These are phyloP conservation scores for Annulohypoxylon truncatum DNA, from an alignment of 2,329 filamentous ascomycete genomes.

Conservation along the genomic window DNA sequence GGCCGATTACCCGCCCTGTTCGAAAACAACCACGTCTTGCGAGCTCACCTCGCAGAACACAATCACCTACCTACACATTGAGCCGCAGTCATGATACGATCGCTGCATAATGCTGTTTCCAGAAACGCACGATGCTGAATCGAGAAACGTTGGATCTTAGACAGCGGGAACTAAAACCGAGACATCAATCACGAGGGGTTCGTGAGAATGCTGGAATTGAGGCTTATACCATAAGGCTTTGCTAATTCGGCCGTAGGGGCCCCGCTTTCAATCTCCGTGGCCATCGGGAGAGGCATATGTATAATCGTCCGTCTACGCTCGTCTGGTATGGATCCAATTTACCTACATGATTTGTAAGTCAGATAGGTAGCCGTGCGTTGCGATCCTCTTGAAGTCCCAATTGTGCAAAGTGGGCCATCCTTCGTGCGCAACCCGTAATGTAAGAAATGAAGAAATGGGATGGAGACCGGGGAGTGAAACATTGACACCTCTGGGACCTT, in stretches of 20 bases:
- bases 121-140: background rate
- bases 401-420: background rate
- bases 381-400: background rate
- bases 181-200: background rate
- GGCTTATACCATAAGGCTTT: background rate
- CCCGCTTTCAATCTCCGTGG: conserved; percentile 1
- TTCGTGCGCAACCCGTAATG: background rate
- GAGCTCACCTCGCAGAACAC: background rate
- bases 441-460: background rate
- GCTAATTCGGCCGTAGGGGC: background rate
- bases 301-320: background rate
- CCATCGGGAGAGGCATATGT: background rate
- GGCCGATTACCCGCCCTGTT: background rate
- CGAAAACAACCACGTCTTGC: conserved; percentile 11
- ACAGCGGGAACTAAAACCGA: background rate
- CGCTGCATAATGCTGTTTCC: background rate
- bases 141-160: background rate
- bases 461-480: background rate
- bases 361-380: background rate
- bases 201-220: background rate
- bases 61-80: background rate
- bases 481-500: background rate
- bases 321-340: background rate
- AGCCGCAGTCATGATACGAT: background rate
- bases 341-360: background rate